Evolutionary conservation across 371 early-diverging fungal species (phyloP).

Genomic region (Mortierella sp.): DNA sequence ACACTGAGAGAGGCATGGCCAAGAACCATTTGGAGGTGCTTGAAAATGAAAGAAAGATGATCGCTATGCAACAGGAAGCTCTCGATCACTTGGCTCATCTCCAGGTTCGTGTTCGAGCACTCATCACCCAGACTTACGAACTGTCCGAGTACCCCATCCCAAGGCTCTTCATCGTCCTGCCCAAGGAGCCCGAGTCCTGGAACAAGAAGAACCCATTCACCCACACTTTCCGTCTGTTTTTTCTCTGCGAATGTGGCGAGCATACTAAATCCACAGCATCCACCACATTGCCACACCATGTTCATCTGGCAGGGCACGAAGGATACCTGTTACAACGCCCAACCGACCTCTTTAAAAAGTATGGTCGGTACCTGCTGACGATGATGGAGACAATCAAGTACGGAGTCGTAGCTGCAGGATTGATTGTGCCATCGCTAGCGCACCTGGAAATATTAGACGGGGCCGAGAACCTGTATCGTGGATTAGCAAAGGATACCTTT

Average conservation of each 20-base stretch:
- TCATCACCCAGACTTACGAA: constrained; percentile 17
- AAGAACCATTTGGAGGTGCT: no score
- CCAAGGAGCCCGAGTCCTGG: no score
- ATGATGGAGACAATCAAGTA: neutral
- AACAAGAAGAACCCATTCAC: constrained; percentile 1
- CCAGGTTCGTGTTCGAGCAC: constrained; percentile 8
- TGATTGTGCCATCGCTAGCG: neutral
- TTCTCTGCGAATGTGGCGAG: constrained; percentile 30
- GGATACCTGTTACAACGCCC: constrained; percentile 20
- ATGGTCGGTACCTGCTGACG: neutral
- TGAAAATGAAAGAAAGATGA: neutral
- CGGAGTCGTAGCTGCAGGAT: neutral
- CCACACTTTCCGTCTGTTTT: constrained; percentile 11
- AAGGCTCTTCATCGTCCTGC: neutral
- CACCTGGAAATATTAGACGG: no score
- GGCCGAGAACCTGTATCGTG: no score
- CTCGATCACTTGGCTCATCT: neutral
- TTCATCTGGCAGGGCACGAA: constrained; percentile 25
- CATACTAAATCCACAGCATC: constrained; percentile 25
- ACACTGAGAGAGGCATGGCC: no score
- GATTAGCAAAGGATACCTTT: no score
- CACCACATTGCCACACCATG: constrained; percentile 1
- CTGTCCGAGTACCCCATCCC: constrained; percentile 3
- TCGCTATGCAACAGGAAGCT: neutral
- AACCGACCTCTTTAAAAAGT: constrained; percentile 19